These are phyloP conservation scores for Gossypium gossypioides DNA, from an alignment of 441 rosid species.

Conservation along the genomic window DNA sequence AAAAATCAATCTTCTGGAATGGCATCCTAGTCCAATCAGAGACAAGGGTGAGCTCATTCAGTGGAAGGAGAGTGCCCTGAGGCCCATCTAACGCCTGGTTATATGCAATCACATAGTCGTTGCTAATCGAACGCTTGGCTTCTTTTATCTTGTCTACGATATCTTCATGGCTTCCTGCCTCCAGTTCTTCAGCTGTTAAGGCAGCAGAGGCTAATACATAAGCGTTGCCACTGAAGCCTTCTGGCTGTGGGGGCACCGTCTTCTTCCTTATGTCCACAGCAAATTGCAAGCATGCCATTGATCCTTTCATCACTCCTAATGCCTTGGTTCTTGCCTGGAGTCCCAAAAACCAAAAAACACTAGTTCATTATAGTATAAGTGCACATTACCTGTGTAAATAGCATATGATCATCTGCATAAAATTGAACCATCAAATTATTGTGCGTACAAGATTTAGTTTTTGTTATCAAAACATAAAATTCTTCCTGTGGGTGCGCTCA, in stretches of 20 bases:
- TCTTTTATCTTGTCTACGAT: slow-evolving; percentile 40
- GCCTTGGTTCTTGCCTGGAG: slow-evolving; percentile 50
- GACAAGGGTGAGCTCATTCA: slow-evolving; percentile 47
- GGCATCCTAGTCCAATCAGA: slow-evolving; percentile 72
- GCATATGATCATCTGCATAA: not conserved
- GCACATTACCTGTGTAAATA: not conserved
- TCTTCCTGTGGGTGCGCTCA: not conserved
- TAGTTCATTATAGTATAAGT: not conserved
- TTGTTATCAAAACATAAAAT: not conserved
- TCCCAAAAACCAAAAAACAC: not conserved
- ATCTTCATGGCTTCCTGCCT: slow-evolving; percentile 24
- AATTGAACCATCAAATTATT: not conserved
- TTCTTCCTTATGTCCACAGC: slow-evolving; percentile 53
- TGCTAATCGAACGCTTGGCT: slow-evolving; percentile 44
- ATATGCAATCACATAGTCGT: slow-evolving; percentile 45
- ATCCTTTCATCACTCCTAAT: slow-evolving; percentile 31
- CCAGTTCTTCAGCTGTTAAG: slow-evolving; percentile 41
- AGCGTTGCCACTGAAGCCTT: slow-evolving; percentile 52
- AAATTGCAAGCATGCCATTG: slow-evolving; percentile 58
- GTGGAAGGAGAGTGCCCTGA: slow-evolving; percentile 37
- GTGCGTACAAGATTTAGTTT: not conserved
- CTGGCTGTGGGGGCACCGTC: slow-evolving; percentile 33
- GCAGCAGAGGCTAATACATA: slow-evolving; percentile 47
- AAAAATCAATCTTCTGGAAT: slow-evolving; percentile 45
- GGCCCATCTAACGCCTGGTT: slow-evolving; percentile 42